Evolutionary conservation across 2,329 filamentous ascomycete genomes (phyloP), one percentile per base, ranked within the genome.

Genomic region (Colletotrichum tofieldiae): DNA sequence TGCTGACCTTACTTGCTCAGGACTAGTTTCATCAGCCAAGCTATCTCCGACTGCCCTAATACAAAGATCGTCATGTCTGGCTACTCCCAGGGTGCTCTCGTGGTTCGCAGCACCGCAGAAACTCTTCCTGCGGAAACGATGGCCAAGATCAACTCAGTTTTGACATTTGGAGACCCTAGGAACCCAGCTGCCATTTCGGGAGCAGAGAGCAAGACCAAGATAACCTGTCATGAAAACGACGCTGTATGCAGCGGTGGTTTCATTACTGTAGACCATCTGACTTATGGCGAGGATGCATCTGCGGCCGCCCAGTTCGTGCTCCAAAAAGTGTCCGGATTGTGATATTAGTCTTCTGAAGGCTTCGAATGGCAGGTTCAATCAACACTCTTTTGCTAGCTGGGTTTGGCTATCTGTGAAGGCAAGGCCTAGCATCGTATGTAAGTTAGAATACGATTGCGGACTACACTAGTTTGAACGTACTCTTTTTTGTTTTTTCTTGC

Each of bases 1-100:
- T 12, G 14, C 14, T 71, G 3, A 71, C 43, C 1, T 14, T 5
- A 1, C 4, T 12, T 32, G 16, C 1, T 74, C 65, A 83, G 84
- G 79, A 82, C 84, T 47, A 75, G 80, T 6, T 71, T 75, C 39
- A 71, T 79, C 49, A 75, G 65, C 4, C 45, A 81, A 26, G 81
- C 82, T 1, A 75, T 78, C 37, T 75, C 75, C 2, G 71, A 77
- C 0, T 78, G 77, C 65, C 77, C 75, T 18, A 51, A 72, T 18
- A 74, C 77, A 23, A 75, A 77, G 55, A 59, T 78, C 3, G 77
- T 77, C 11, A 52, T 79, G 39, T 60, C 75, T 32, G 78, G 78
- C 29, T 78, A 77, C 73, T 79, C 78, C 1, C 78, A 78, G n/a
- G 78, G 77, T n/a, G 77, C 74, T 35, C 65, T 77, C 32, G 77